These are phyloP conservation scores for Datura wrightii DNA, from an alignment of 257 asterid genomes.

Conservation along the genomic window DNA sequence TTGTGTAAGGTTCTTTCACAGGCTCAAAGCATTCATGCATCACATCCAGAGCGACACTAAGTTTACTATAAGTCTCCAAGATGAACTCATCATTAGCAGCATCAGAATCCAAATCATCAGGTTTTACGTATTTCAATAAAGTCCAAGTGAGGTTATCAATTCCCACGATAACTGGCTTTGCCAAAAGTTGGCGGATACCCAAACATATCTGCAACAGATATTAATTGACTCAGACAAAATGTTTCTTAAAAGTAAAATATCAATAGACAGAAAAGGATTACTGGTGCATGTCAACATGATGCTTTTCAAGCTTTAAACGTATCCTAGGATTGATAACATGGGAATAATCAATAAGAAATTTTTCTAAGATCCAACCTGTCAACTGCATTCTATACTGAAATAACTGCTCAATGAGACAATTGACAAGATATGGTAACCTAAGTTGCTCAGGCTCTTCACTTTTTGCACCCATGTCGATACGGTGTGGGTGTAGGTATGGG, in stretches of 20 bases:
- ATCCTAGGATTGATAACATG: conserved; percentile 17
- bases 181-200: conserved; percentile 61
- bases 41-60: conserved; percentile 66
- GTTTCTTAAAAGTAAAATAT: conserved; percentile 3
- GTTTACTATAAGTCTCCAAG: conserved; percentile 63
- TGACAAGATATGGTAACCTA: background rate
- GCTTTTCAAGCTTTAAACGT: background rate
- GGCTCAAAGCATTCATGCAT: conserved; percentile 91
- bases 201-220: conserved; percentile 58
- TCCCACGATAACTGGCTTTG: conserved; percentile 60
- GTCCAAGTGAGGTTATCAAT: conserved; percentile 67
- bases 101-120: conserved; percentile 40
- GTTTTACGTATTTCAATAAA: conserved; percentile 53
- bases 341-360: background rate
- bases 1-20: conserved; percentile 67
- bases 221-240: background rate
- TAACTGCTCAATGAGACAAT: conserved; percentile 15
- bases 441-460: too few relatives aligned
- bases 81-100: conserved; percentile 44
- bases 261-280: background rate
- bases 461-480: too few relatives aligned
- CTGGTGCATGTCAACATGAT: conserved; percentile 14
- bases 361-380: background rate
- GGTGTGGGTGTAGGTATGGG: too few relatives aligned
- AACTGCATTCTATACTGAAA: conserved; percentile 24